Evolutionary conservation across 163 green algal species (phyloP).

Genomic region (Scenedesmus sp.): DNA sequence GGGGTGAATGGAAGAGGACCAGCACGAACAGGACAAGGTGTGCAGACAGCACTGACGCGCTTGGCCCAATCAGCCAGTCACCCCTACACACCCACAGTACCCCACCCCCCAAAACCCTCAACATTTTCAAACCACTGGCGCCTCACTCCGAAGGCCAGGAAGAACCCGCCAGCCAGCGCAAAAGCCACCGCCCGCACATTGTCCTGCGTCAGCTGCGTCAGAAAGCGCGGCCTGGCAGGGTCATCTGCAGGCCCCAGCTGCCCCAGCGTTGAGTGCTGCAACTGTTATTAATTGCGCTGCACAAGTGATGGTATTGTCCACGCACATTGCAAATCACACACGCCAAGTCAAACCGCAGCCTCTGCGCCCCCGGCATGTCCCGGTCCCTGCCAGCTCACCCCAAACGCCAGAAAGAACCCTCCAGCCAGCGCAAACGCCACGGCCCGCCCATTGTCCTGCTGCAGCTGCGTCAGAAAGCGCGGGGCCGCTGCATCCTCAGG

Average conservation of each 20-base stretch:
- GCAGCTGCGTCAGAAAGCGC: slow-evolving; percentile 11
- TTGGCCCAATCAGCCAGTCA: too few relatives aligned
- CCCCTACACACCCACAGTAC: too few relatives aligned
- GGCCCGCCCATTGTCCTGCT: slow-evolving; percentile 27
- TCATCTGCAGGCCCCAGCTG: slow-evolving; percentile 21
- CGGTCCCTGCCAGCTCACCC: neutral
- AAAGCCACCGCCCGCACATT: slow-evolving; percentile 34
- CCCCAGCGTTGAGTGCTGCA: neutral
- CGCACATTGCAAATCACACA: too few relatives aligned
- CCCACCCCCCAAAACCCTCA: neutral
- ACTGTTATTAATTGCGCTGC: too few relatives aligned
- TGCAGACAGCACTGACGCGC: too few relatives aligned
- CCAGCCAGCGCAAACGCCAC: slow-evolving; percentile 37
- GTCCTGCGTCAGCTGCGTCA: slow-evolving; percentile 32
- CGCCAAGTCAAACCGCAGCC: too few relatives aligned
- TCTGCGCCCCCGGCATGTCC: too few relatives aligned
- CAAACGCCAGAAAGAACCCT: slow-evolving; percentile 15
- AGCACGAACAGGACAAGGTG: too few relatives aligned
- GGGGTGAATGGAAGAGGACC: neutral
- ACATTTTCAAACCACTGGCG: too few relatives aligned
- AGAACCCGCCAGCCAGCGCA: slow-evolving; percentile 20
- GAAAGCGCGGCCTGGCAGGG: neutral
- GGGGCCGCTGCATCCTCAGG: neutral
- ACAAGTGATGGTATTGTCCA: too few relatives aligned
- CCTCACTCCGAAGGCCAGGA: too few relatives aligned